phyloP scores from a whole-genome alignment of 495 filamentous ascomycete species.

The Aspergillus cavernicola region DNA sequence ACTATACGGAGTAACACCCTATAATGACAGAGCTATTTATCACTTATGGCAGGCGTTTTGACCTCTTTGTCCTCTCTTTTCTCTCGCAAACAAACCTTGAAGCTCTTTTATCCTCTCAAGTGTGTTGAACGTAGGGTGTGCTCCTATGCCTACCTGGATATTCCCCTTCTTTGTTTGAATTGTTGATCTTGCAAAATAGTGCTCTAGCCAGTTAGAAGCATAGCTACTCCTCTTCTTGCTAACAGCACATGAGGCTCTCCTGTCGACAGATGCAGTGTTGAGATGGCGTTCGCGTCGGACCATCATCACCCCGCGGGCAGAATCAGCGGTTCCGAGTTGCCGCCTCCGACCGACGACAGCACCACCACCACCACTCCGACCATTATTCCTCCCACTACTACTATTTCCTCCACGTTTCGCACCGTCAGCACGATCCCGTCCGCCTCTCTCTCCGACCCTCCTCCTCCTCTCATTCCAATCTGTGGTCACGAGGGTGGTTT shows the following conservation, averaged over 20 bases:
- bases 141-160: too few species aligned
- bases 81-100: not conserved
- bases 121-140: too few species aligned
- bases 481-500: constrained; percentile 50
- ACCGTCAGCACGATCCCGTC: constrained; percentile 4
- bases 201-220: not conserved
- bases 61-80: not conserved
- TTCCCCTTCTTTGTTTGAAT: too few species aligned
- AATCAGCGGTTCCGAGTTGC: constrained; percentile 18
- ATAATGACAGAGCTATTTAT: not conserved
- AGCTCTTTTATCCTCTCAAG: not conserved
- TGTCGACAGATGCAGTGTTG: not conserved
- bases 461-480: not conserved
- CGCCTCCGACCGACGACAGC: constrained; percentile 18
- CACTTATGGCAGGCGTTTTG: not conserved
- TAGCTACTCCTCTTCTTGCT: not conserved
- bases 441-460: constrained; percentile 10
- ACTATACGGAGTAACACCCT: not conserved
- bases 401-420: constrained; percentile 2
- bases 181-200: too few species aligned
- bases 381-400: not conserved
- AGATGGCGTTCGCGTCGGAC: constrained; percentile 3
- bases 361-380: constrained; percentile 8
- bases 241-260: not conserved
- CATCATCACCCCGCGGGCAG: constrained; percentile 24